phyloP scores from a whole-genome alignment of 2,329 filamentous ascomycete species.

The Colletotrichum limetticola region DNA sequence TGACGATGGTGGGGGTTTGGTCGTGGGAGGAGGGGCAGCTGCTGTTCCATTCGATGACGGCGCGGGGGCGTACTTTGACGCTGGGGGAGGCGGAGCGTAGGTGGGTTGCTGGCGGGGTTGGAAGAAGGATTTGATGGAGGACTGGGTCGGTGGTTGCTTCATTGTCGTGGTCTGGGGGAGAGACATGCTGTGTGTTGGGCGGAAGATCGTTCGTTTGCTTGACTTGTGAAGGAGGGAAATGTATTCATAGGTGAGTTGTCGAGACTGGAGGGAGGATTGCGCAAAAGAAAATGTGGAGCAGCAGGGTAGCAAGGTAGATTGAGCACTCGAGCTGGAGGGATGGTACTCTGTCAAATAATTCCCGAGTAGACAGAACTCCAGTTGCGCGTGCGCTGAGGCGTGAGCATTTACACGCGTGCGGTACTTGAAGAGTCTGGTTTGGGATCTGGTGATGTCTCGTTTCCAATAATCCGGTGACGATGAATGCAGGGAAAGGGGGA shows the following conservation, averaged over 20 bases:
- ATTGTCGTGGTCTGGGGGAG: conserved; percentile 47
- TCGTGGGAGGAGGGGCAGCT: conserved; percentile 40
- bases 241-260: not conserved
- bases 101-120: conserved; percentile 55
- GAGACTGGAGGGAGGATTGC: not conserved
- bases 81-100: conserved; percentile 53
- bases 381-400: not conserved
- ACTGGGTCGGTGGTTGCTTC: conserved; percentile 51
- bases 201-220: conserved; percentile 45
- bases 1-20: conserved; percentile 44
- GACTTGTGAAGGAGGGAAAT: not conserved
- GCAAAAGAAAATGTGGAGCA: not conserved
- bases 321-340: not conserved
- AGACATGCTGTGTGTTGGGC: conserved; percentile 48
- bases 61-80: conserved; percentile 46
- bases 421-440: not conserved
- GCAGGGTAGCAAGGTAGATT: too few species aligned
- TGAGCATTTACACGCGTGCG: conserved; percentile 1
- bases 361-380: not conserved
- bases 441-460: not conserved
- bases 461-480: conserved; percentile 19
- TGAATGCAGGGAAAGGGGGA: not conserved
- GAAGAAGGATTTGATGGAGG: conserved; percentile 74
- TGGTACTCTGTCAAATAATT: not conserved
- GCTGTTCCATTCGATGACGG: conserved; percentile 21